Evolutionary conservation across 2,329 filamentous ascomycete genomes (phyloP).

Genomic region (Drechslerella coelobrocha): DNA sequence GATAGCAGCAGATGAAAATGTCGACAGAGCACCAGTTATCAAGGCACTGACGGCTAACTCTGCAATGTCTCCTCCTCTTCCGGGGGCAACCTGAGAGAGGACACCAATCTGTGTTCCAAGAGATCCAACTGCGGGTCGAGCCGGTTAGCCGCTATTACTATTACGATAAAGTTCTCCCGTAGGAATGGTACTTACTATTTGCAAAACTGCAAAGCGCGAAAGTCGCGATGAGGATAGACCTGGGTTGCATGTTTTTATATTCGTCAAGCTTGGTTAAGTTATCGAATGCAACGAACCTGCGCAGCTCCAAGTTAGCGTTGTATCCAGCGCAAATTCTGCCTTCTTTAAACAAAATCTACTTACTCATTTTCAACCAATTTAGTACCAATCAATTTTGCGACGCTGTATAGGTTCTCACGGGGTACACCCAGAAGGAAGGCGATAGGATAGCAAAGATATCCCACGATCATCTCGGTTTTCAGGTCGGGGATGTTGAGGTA

Average conservation of each 20-base stretch:
- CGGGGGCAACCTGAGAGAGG: slow-evolving; percentile 63
- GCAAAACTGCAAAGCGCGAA: slow-evolving; percentile 65
- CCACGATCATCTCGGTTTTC: slow-evolving; percentile 76
- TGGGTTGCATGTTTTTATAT: slow-evolving; percentile 39
- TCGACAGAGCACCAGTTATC: slow-evolving; percentile 62
- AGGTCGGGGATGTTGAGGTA: slow-evolving; percentile 79
- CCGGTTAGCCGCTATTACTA: too few relatives aligned
- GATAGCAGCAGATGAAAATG: slow-evolving; percentile 61
- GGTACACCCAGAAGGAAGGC: slow-evolving; percentile 83
- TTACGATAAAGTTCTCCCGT: too few relatives aligned
- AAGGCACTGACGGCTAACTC: slow-evolving; percentile 61
- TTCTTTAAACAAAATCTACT: not conserved
- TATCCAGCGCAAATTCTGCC: not conserved
- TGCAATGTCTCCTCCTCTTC: slow-evolving; percentile 63
- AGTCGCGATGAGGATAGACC: slow-evolving; percentile 63
- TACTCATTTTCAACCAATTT: slow-evolving; percentile 72
- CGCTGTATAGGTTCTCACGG: slow-evolving; percentile 71
- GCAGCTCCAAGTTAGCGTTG: not conserved
- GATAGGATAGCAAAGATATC: slow-evolving; percentile 78
- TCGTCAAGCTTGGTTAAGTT: slow-evolving; percentile 51
- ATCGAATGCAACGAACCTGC: slow-evolving; percentile 54
- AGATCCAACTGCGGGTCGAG: slow-evolving; percentile 57
- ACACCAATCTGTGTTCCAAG: slow-evolving; percentile 64
- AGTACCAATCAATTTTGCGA: slow-evolving; percentile 78
- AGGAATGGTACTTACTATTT: slow-evolving; percentile 57